Conservation (phyloP, 1,139 yeast species). For the Saccharomyces hybrid region DNA sequence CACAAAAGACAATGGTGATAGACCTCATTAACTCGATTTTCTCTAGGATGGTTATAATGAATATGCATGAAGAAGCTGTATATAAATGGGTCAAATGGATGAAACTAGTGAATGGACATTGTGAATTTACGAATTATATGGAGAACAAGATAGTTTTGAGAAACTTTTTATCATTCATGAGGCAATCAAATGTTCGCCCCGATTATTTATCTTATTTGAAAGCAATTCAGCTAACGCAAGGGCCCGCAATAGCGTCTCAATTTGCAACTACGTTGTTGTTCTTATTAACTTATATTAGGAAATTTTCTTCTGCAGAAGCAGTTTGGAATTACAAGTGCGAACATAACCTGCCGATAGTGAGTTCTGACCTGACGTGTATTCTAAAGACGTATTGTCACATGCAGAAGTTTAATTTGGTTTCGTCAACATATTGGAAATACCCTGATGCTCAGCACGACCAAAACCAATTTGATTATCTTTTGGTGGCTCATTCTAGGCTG, state of each 20-base stretch:
- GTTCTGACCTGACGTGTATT: conserved; percentile 24
- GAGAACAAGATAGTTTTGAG: conserved; percentile 13
- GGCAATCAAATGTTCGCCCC: neutral
- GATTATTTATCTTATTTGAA: conserved; percentile 10
- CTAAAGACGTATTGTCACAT: conserved; percentile 21
- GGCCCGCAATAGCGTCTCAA: conserved; percentile 3
- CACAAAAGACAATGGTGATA: conserved; percentile 11
- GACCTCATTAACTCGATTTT: conserved; percentile 14
- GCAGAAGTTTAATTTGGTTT: conserved; percentile 12
- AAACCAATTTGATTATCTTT: conserved; percentile 38
- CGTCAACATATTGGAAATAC: conserved; percentile 12
- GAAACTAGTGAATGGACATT: conserved; percentile 21
- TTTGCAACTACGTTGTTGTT: conserved; percentile 8
- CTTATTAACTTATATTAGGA: conserved; percentile 11
- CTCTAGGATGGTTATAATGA: conserved; percentile 5
- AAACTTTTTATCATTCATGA: conserved; percentile 7
- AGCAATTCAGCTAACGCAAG: conserved; percentile 12
- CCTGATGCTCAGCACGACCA: conserved; percentile 29
- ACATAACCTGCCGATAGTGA: conserved; percentile 12
- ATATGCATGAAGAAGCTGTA: conserved; percentile 10
- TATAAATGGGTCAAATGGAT: conserved; percentile 23
- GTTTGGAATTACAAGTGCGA: conserved; percentile 25
- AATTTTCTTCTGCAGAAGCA: conserved; percentile 12
- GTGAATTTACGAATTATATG: conserved; percentile 20
- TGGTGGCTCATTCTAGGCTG: conserved; percentile 44